A percentile compares a stretch with the other conserved stretches of the same genome.
Conservation (phyloP, 2,329 filamentous ascomycete species). For the Reticulascus tulasneorum region DNA sequence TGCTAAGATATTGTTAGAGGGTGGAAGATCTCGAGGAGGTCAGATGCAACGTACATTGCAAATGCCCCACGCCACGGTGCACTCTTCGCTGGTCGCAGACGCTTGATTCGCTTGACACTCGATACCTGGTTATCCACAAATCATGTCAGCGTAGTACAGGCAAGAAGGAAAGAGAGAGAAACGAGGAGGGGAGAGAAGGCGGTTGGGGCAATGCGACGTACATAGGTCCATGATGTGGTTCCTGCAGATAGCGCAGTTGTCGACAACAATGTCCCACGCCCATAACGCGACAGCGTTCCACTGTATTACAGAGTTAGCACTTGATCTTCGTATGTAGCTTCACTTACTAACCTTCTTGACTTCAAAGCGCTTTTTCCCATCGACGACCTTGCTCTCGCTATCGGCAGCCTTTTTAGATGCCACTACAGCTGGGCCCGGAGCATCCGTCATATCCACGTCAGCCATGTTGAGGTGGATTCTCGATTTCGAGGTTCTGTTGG, state of each 20-base stretch:
- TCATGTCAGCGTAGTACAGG: background rate
- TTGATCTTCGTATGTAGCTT: background rate
- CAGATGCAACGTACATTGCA: constrained; percentile 74
- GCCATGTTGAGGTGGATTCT: constrained; percentile 58
- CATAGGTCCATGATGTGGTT: constrained; percentile 99
- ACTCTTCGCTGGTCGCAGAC: constrained; percentile 94
- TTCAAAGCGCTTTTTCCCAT: constrained; percentile 92
- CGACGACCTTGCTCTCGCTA: constrained; percentile 46
- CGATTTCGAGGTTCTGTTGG: too few relatives aligned
- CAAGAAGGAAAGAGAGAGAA: background rate
- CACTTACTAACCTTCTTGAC: constrained; percentile 80
- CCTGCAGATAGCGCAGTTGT: constrained; percentile 98
- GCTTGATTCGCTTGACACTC: constrained; percentile 99
- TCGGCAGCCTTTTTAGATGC: constrained; percentile 51
- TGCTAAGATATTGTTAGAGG: constrained; percentile 56
- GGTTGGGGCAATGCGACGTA: constrained; percentile 35
- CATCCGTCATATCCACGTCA: constrained; percentile 96
- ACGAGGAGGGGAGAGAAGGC: background rate
- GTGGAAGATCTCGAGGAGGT: background rate
- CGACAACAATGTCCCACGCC: constrained; percentile 99
- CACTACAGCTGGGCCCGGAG: constrained; percentile 48
- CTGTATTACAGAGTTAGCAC: constrained; percentile 41
- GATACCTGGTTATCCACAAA: constrained; percentile 58
- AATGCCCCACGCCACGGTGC: constrained; percentile 97
- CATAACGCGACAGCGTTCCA: constrained; percentile 98